phyloP scores from a whole-genome alignment of 139 green algal genomes.

The Diplosphaera chodatii region DNA sequence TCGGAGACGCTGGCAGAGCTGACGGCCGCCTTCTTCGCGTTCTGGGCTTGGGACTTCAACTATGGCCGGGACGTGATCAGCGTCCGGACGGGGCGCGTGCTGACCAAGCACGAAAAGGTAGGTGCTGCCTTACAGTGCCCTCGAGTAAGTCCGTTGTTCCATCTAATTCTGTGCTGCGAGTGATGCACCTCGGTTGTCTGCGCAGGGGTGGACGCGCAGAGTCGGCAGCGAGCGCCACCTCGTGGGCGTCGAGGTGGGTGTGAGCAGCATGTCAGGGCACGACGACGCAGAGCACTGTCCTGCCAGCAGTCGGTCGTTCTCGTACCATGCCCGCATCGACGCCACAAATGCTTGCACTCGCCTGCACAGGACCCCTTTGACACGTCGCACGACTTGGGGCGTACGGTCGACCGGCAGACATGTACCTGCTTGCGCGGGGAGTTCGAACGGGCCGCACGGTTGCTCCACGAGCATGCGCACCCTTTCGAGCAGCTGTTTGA shows the following conservation, averaged over 20 bases:
- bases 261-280: too few species aligned
- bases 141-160: too few species aligned
- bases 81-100: constrained; percentile 48
- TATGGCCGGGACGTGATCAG: constrained; percentile 73
- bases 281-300: too few species aligned
- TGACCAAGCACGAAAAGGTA: constrained; percentile 77
- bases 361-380: constrained; percentile 84
- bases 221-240: constrained; percentile 86
- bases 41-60: constrained; percentile 87
- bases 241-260: constrained; percentile 55
- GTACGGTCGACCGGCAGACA: constrained; percentile 74
- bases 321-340: too few species aligned
- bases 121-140: too few species aligned
- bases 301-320: too few species aligned
- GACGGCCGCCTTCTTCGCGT: constrained; percentile 84
- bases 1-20: constrained; percentile 73
- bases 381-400: constrained; percentile 82
- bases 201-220: constrained; percentile 72
- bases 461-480: constrained; percentile 42
- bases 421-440: constrained; percentile 60
- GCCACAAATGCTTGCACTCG: too few species aligned
- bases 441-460: constrained; percentile 58
- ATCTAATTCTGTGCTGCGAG: too few species aligned
- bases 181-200: too few species aligned
- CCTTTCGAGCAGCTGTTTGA: constrained; percentile 36